Conservation (phyloP, 208 protist genomes). For the Leishmania braziliensis region DNA sequence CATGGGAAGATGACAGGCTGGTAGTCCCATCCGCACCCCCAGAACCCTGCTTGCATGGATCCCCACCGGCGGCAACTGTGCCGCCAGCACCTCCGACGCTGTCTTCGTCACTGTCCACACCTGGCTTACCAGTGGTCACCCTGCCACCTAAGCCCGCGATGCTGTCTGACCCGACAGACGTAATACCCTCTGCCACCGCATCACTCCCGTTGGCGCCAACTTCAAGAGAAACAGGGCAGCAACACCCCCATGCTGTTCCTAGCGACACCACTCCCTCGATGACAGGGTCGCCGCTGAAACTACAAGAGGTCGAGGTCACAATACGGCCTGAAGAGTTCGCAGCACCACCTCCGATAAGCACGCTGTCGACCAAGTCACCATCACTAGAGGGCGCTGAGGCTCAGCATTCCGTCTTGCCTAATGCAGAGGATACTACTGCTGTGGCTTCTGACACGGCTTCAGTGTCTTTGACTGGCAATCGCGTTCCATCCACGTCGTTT, state of each 20-base stretch:
- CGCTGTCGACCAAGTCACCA: not conserved
- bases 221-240: conserved; percentile 5
- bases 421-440: not conserved
- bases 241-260: not conserved
- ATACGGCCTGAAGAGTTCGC: not conserved
- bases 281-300: not conserved
- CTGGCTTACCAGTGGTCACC: not conserved
- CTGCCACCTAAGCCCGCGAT: not conserved
- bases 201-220: not conserved
- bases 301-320: not conserved
- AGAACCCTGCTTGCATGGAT: not conserved
- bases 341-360: not conserved
- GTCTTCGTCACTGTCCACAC: not conserved
- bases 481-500: not conserved
- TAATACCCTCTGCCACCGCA: not conserved
- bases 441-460: not conserved
- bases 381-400: not conserved
- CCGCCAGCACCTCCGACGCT: not conserved
- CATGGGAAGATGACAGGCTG: conserved; percentile 11
- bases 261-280: not conserved
- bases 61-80: not conserved
- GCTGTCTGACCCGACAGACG: not conserved
- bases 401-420: not conserved
- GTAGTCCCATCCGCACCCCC: not conserved
- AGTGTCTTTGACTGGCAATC: not conserved